Conservation (phyloP, 768 basidiomycete genomes). For the Phanerochaete carnosa region DNA sequence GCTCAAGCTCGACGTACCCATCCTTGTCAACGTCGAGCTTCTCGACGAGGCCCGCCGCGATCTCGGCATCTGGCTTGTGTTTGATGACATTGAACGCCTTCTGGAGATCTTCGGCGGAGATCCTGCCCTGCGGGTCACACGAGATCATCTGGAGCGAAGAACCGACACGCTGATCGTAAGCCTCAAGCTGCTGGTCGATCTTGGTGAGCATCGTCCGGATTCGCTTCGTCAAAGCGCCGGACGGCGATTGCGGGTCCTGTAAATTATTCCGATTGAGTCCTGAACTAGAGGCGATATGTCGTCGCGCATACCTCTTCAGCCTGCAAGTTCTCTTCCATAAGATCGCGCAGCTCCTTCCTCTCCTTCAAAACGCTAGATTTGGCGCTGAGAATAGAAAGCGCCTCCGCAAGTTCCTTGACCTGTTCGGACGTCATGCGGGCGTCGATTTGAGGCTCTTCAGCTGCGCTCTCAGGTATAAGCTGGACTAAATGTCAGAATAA, state of each 20-base stretch:
- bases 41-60: constrained; percentile 81
- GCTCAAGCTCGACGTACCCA: constrained; percentile 92
- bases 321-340: constrained; percentile 94
- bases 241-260: constrained; percentile 76
- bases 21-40: constrained; percentile 97
- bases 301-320: constrained; percentile 68
- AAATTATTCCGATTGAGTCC: neutral
- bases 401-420: constrained; percentile 89
- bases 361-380: constrained; percentile 96
- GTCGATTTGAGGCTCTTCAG: constrained; percentile 45
- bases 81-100: constrained; percentile 91
- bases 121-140: constrained; percentile 81
- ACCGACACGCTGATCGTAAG: constrained; percentile 87
- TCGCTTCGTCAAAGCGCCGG: constrained; percentile 88
- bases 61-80: constrained; percentile 88
- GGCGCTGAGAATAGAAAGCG: constrained; percentile 85
- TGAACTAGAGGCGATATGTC: neutral
- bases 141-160: constrained; percentile 84
- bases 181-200: constrained; percentile 88
- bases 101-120: constrained; percentile 84
- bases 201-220: constrained; percentile 95
- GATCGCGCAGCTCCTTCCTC: constrained; percentile 80
- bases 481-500: constrained; percentile 23
- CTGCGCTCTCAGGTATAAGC: constrained; percentile 60
- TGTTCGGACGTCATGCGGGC: constrained; percentile 99